Conservation (phyloP, 768 basidiomycete species). For the Boletus barrowsii region DNA sequence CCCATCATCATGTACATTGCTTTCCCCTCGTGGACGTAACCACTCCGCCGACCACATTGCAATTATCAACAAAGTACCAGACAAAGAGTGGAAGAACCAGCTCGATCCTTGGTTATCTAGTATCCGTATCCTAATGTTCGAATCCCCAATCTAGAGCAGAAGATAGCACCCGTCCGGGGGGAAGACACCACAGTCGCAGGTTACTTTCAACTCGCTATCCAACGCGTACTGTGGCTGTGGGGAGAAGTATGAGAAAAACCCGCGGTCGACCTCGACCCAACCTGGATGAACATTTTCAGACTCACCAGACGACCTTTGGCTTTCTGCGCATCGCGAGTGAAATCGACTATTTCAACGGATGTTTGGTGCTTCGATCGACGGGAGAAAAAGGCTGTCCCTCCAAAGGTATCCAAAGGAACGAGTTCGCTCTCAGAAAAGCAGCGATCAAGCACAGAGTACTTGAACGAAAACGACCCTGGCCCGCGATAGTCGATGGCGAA, state of each 20-base stretch:
- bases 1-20: no score
- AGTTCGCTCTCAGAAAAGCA: neutral
- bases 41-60: no score
- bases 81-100: no score
- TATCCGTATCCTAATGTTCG: no score
- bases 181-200: neutral
- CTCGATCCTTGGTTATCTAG: no score
- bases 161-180: no score
- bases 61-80: no score
- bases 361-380: neutral
- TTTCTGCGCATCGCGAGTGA: neutral
- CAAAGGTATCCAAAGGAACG: neutral
- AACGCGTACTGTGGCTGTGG: neutral
- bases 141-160: no score
- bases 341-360: constrained; percentile 3
- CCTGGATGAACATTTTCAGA: neutral
- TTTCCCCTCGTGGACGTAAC: no score
- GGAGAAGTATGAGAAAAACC: neutral
- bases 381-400: neutral
- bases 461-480: neutral
- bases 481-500: neutral
- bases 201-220: neutral
- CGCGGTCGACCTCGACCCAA: neutral
- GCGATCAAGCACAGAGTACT: neutral
- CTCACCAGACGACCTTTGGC: neutral